Evolutionary conservation across 345 rosid species (phyloP).

Genomic region (Syzygium aromaticum): DNA sequence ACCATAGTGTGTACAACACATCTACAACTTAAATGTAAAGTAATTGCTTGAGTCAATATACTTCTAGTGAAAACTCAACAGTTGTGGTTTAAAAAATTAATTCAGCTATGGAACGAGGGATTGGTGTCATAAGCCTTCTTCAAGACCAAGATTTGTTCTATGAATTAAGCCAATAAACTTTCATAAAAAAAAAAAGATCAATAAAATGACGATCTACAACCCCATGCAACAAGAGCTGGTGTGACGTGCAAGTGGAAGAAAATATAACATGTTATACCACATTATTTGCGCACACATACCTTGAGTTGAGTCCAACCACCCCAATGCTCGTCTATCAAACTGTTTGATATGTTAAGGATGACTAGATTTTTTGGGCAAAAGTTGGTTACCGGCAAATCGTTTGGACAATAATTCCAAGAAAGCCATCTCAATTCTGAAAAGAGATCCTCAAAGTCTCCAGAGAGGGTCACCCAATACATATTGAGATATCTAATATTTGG

Average conservation of each 20-base stretch:
- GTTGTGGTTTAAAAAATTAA: too few species aligned
- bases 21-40: too few species aligned
- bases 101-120: too few species aligned
- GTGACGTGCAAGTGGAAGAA: neutral
- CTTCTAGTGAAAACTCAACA: too few species aligned
- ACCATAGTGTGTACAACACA: too few species aligned
- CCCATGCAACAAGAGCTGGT: neutral
- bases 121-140: too few species aligned
- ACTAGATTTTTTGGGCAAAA: neutral
- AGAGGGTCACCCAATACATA: accelerated
- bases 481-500: neutral
- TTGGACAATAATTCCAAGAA: accelerated
- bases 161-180: neutral
- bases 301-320: neutral
- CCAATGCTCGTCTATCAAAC: neutral
- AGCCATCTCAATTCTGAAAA: neutral
- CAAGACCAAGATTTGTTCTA: too few species aligned
- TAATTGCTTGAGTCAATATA: too few species aligned
- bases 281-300: neutral
- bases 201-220: too few species aligned
- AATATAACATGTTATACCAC: neutral
- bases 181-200: too few species aligned
- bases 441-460: neutral
- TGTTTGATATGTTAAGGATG: accelerated
- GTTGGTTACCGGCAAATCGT: neutral